A percentile compares a stretch with the other conserved stretches of the same genome.
Evolutionary conservation across 129 eudicot species (phyloP).

Genomic region (Calendula officinalis): DNA sequence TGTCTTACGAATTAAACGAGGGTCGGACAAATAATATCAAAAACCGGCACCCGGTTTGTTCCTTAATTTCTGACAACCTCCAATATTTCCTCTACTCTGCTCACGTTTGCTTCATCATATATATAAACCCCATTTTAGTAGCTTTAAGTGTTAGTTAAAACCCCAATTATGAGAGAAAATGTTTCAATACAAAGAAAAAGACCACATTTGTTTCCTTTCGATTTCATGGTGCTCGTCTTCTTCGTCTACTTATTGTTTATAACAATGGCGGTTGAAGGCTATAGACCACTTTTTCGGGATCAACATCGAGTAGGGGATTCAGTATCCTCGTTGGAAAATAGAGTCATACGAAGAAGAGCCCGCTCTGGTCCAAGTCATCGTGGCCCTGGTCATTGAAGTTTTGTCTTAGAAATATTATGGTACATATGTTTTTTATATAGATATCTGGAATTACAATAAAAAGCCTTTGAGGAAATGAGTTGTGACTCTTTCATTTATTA

Average conservation of each 20-base stretch:
- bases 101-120: neutral
- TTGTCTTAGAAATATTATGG: neutral
- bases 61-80: slow-evolving; percentile 24
- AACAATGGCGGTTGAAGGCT: slow-evolving; percentile 5
- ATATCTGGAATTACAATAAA: neutral
- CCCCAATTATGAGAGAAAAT: slow-evolving; percentile 21
- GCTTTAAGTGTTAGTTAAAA: slow-evolving; percentile 5
- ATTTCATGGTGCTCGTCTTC: slow-evolving; percentile 10
- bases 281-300: slow-evolving; percentile 22
- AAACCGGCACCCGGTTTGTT: slow-evolving; percentile 30
- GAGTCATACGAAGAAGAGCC: slow-evolving; percentile 32
- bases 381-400: slow-evolving; percentile 39
- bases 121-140: slow-evolving; percentile 18
- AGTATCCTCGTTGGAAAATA: neutral
- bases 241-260: slow-evolving; percentile 8
- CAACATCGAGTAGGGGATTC: slow-evolving; percentile 10
- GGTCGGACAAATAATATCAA: slow-evolving; percentile 30
- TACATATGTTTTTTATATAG: slow-evolving; percentile 17
- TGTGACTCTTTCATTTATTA: neutral
- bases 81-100: slow-evolving; percentile 26
- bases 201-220: slow-evolving; percentile 9
- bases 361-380: slow-evolving; percentile 51
- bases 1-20: neutral
- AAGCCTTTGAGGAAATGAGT: neutral
- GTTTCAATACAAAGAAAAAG: neutral